Evolutionary conservation across 176 grass and related monocot genomes (phyloP).

Genomic region (Bolboschoenus planiculmis): DNA sequence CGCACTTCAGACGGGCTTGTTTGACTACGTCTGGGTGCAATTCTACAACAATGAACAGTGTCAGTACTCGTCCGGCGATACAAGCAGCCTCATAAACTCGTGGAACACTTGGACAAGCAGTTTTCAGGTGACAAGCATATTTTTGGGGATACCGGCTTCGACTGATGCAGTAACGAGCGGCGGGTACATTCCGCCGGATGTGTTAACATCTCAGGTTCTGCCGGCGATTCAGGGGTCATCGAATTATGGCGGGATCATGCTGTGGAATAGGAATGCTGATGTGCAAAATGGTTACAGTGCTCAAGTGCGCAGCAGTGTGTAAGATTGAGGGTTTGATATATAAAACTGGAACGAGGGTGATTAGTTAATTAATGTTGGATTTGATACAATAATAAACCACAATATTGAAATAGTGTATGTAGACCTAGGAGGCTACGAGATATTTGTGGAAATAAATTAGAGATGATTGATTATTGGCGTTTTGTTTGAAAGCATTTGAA

Average conservation of each 20-base stretch:
- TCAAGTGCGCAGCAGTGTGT: constrained; percentile 36
- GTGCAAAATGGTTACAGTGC: constrained; percentile 36
- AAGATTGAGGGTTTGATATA: constrained; percentile 15
- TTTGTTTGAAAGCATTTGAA: no score
- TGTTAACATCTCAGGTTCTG: constrained; percentile 39
- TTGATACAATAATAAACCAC: background rate
- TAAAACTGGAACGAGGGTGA: background rate
- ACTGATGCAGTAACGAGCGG: constrained; percentile 23
- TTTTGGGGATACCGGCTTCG: constrained; percentile 54
- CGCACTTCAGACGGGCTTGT: constrained; percentile 44
- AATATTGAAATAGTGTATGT: background rate
- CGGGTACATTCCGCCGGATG: constrained; percentile 36
- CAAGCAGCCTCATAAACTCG: background rate
- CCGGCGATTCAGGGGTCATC: constrained; percentile 42
- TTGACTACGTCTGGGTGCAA: constrained; percentile 93
- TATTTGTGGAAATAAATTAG: no score
- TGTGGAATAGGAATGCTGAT: constrained; percentile 68
- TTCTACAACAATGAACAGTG: constrained; percentile 76
- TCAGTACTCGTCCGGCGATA: constrained; percentile 33
- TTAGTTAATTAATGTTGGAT: no score
- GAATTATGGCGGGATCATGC: constrained; percentile 65
- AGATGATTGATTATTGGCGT: no score
- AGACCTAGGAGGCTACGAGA: background rate
- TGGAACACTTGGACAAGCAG: constrained; percentile 44
- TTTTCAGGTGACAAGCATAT: constrained; percentile 34